Evolutionary conservation across 139 green algal genomes (phyloP).

Genomic region (Eudorina sp.): DNA sequence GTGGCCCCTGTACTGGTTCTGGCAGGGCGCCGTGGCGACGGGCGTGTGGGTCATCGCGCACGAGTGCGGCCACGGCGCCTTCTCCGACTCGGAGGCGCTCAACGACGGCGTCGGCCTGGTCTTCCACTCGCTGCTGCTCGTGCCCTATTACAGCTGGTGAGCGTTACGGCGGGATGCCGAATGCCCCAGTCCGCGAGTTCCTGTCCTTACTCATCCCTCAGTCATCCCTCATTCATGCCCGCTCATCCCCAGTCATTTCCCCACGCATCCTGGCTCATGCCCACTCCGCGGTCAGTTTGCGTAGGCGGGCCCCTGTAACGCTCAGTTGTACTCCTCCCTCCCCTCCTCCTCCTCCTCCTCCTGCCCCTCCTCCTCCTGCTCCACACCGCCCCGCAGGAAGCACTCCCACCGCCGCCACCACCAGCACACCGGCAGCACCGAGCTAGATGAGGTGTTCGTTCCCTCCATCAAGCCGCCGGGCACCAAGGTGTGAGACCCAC

Average conservation of each 20-base stretch:
- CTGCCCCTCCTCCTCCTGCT: background rate
- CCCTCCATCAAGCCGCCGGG: slow-evolving; percentile 52
- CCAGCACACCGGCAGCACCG: slow-evolving; percentile 85
- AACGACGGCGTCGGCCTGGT: slow-evolving; percentile 89
- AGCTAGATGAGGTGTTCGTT: slow-evolving; percentile 93
- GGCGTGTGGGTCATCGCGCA: slow-evolving; percentile 90
- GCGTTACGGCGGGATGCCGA: too few species aligned
- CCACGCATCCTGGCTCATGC: too few species aligned
- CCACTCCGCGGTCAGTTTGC: too few species aligned
- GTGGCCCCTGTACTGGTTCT: slow-evolving; percentile 86
- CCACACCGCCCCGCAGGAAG: slow-evolving; percentile 81
- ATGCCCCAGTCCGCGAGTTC: too few species aligned
- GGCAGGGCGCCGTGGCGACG: slow-evolving; percentile 76
- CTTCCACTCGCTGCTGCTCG: slow-evolving; percentile 86
- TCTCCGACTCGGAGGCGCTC: slow-evolving; percentile 69
- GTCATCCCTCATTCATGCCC: too few species aligned
- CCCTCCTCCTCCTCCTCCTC: background rate
- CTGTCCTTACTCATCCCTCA: too few species aligned
- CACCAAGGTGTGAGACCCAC: slow-evolving; percentile 18
- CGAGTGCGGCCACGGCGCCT: slow-evolving; percentile 91
- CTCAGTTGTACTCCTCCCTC: too few species aligned
- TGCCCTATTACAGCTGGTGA: slow-evolving; percentile 92
- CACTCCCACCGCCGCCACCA: slow-evolving; percentile 92
- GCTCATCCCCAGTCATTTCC: too few species aligned
- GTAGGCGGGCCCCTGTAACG: too few species aligned